A percentile compares a stretch with the other conserved stretches of the same genome.
These are phyloP conservation scores for Ophiocordyceps polyrhachis-furcata DNA, from an alignment of 2,329 filamentous ascomycete species.

Conservation along the genomic window DNA sequence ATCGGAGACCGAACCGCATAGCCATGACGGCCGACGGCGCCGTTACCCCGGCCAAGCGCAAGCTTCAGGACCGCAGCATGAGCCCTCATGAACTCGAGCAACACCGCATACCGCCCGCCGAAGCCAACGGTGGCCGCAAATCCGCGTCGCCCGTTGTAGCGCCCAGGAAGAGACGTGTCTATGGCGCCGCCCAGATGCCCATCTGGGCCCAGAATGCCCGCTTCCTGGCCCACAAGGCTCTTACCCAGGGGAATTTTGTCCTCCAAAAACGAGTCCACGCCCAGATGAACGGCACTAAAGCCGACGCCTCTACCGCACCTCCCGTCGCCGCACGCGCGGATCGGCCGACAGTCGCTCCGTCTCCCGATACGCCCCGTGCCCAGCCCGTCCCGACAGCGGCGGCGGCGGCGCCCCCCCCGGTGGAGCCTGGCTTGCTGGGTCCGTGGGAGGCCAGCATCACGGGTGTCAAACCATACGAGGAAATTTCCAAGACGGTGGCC, in stretches of 20 bases:
- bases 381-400: neutral
- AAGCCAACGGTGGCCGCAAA: constrained; percentile 23
- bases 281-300: constrained; percentile 16
- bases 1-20: constrained; percentile 4
- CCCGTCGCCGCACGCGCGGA: neutral
- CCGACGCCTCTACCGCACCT: neutral
- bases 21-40: constrained; percentile 11
- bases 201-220: constrained; percentile 28
- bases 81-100: constrained; percentile 30
- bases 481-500: constrained; percentile 56
- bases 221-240: constrained; percentile 15
- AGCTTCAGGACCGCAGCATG: constrained; percentile 21
- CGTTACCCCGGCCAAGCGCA: constrained; percentile 20
- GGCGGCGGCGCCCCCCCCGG: constrained; percentile 5
- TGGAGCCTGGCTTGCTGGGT: constrained; percentile 22
- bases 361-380: neutral
- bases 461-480: constrained; percentile 51
- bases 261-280: constrained; percentile 20
- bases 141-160: constrained; percentile 14
- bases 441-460: constrained; percentile 52
- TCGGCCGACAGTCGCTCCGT: neutral
- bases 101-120: constrained; percentile 29
- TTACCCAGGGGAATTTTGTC: constrained; percentile 25
- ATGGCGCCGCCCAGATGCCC: constrained; percentile 19
- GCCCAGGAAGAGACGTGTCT: constrained; percentile 20